Evolutionary conservation across 805 yeast genomes (phyloP).

Genomic region (Jamesozyma rosinii): DNA sequence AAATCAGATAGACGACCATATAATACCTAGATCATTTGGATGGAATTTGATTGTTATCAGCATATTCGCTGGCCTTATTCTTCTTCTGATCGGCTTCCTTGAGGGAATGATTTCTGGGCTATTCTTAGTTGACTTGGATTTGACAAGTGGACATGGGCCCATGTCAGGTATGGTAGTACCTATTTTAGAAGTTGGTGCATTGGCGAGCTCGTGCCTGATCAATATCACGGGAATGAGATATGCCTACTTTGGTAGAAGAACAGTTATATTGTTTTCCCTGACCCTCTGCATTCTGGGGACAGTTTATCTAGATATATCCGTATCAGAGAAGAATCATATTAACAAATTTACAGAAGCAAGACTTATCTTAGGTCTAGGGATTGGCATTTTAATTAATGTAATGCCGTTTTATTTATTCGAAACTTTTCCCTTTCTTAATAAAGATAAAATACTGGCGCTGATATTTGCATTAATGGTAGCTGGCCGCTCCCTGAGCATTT

Average conservation of each 20-base stretch:
- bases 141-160: not conserved
- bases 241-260: not conserved
- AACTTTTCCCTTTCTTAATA: slow-evolving; percentile 67
- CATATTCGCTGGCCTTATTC: not conserved
- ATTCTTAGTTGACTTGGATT: not conserved
- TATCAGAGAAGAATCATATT: not conserved
- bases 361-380: slow-evolving; percentile 75
- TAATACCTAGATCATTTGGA: not conserved
- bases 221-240: not conserved
- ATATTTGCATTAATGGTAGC: too few species aligned
- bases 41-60: not conserved
- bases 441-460: slow-evolving; percentile 82
- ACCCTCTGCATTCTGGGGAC: not conserved
- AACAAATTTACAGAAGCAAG: slow-evolving; percentile 45
- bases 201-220: not conserved
- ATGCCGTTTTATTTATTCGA: slow-evolving; percentile 86
- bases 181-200: not conserved
- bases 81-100: not conserved
- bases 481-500: too few species aligned
- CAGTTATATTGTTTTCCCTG: not conserved
- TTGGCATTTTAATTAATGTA: slow-evolving; percentile 73
- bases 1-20: not conserved
- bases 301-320: too few species aligned
- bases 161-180: not conserved
- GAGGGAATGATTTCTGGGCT: not conserved